Evolutionary conservation across 2,329 filamentous ascomycete species (phyloP).

Genomic region (Amauroascus verrucosus): DNA sequence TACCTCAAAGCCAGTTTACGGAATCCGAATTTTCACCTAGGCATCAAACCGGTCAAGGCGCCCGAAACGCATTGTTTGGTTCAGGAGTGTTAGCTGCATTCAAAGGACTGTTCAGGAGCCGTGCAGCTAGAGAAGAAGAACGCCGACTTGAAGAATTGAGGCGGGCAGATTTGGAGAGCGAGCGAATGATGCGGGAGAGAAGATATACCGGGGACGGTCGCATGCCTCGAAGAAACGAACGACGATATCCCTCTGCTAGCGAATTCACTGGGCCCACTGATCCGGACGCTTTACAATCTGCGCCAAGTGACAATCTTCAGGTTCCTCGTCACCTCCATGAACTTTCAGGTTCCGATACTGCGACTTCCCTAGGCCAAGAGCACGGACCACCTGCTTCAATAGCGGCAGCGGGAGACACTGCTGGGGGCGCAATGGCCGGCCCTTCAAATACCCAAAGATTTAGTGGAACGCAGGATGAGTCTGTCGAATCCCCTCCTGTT

Average conservation of each 20-base stretch:
- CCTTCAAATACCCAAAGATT: slow-evolving; percentile 25
- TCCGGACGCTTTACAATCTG: slow-evolving; percentile 24
- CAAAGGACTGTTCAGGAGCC: slow-evolving; percentile 51
- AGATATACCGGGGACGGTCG: slow-evolving; percentile 38
- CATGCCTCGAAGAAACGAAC: slow-evolving; percentile 10
- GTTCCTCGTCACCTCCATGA: slow-evolving; percentile 34
- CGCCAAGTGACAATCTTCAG: slow-evolving; percentile 30
- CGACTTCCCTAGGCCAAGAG: slow-evolving; percentile 21
- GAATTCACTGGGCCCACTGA: slow-evolving; percentile 27
- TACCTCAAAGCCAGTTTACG: slow-evolving; percentile 29
- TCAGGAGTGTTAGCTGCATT: slow-evolving; percentile 54
- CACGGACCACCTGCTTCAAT: slow-evolving; percentile 18
- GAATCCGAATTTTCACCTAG: slow-evolving; percentile 35
- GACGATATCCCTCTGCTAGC: slow-evolving; percentile 20
- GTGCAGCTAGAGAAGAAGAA: slow-evolving; percentile 45
- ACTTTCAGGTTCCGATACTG: slow-evolving; percentile 28
- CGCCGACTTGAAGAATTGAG: slow-evolving; percentile 28
- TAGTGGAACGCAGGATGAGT: slow-evolving; percentile 32
- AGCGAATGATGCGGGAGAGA: slow-evolving; percentile 45
- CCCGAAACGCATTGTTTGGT: slow-evolving; percentile 54
- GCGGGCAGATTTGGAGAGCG: slow-evolving; percentile 42
- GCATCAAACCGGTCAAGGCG: slow-evolving; percentile 38
- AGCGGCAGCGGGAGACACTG: slow-evolving; percentile 18
- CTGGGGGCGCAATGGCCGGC: slow-evolving; percentile 17
- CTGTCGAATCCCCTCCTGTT: slow-evolving; percentile 48